Conservation (phyloP, 148 eudicot species). For the Diospyros kaki region DNA sequence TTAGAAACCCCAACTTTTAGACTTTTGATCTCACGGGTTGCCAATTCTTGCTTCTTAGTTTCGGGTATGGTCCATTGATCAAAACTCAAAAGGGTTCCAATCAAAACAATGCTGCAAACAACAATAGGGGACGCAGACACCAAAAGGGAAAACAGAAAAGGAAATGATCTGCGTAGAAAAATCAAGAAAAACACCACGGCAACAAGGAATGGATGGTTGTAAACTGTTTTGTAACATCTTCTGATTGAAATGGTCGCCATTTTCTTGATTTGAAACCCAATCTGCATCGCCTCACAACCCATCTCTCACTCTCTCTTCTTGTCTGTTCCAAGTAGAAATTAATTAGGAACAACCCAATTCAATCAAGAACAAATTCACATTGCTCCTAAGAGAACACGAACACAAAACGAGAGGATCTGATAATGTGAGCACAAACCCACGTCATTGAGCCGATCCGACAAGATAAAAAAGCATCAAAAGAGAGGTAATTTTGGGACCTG, state of each 20-base stretch:
- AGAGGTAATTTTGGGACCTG: too few relatives aligned
- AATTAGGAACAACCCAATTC: too few relatives aligned
- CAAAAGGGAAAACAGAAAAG: conserved; percentile 43
- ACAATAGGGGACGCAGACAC: conserved; percentile 55
- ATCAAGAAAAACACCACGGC: conserved; percentile 26
- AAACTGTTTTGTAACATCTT: conserved; percentile 29
- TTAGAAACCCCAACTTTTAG: conserved; percentile 12
- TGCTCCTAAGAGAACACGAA: too few relatives aligned
- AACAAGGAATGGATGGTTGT: conserved; percentile 43
- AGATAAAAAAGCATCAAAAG: too few relatives aligned
- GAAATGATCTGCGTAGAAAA: conserved; percentile 40
- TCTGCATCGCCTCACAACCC: conserved; percentile 28
- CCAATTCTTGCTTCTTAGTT: conserved; percentile 16
- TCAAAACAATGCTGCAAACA: conserved; percentile 45
- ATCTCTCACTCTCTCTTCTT: conserved; percentile 6
- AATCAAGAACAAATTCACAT: too few relatives aligned
- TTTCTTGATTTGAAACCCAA: conserved; percentile 20
- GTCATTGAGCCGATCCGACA: too few relatives aligned
- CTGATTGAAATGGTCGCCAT: conserved; percentile 23
- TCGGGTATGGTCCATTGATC: conserved; percentile 36
- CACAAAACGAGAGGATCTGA: too few relatives aligned
- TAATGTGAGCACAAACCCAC: too few relatives aligned
- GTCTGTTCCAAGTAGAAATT: too few relatives aligned
- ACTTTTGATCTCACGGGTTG: conserved; percentile 15
- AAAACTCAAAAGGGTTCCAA: conserved; percentile 43